phyloP scores from a whole-genome alignment of 176 grass and related monocot species.

The Oryza glumipatula region DNA sequence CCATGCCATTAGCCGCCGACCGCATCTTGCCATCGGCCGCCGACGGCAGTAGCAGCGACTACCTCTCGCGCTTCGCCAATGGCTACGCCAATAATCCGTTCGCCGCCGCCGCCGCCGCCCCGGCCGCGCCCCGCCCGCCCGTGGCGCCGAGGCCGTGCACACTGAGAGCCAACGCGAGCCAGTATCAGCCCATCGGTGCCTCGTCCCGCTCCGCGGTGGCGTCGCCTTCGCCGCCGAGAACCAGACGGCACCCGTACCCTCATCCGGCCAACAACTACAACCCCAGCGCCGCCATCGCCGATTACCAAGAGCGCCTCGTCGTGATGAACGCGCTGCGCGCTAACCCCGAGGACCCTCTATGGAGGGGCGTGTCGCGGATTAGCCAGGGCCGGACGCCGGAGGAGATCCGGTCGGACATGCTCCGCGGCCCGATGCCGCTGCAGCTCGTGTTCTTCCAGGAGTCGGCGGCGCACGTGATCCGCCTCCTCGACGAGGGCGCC shows the following conservation, averaged over 20 bases:
- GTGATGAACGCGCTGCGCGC: neutral
- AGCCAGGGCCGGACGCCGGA: neutral
- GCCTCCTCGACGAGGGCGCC: conserved; percentile 21
- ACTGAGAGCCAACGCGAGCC: neutral
- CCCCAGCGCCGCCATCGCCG: neutral
- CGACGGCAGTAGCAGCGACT: neutral
- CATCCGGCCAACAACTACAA: neutral
- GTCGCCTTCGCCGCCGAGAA: neutral
- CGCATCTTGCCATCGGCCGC: neutral
- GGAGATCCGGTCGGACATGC: conserved; percentile 13
- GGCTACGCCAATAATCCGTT: neutral
- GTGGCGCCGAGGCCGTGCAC: neutral
- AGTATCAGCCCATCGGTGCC: neutral
- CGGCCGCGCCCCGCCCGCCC: neutral
- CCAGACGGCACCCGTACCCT: neutral
- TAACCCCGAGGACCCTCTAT: too few species aligned
- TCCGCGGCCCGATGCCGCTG: neutral
- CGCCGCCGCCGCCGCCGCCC: too few species aligned
- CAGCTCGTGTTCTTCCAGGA: neutral
- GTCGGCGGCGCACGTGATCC: neutral
- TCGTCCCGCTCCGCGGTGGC: neutral
- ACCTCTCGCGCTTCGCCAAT: neutral
- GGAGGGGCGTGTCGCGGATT: neutral
- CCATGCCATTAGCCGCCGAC: neutral
- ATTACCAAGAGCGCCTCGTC: neutral